A percentile compares a stretch with the other conserved stretches of the same genome.
Conservation (phyloP, 192 early-diverging fungal genomes). For the Chytriomyces sp. region DNA sequence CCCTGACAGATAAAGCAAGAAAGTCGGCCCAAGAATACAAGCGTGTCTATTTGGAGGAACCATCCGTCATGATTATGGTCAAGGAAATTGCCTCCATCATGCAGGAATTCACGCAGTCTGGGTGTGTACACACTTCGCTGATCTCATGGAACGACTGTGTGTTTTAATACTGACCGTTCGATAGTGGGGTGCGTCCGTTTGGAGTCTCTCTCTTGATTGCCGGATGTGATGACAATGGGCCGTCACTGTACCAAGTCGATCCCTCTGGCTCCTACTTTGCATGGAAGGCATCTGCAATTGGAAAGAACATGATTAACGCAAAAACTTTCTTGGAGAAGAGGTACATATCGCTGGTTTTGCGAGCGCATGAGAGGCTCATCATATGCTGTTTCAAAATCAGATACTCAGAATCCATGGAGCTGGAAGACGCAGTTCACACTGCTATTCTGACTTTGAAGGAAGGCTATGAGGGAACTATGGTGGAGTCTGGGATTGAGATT, state of each 20-base stretch:
- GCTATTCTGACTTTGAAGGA: conserved; percentile 99
- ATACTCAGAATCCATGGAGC: conserved; percentile 89
- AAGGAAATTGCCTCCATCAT: conserved; percentile 96
- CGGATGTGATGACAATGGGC: conserved; percentile 90
- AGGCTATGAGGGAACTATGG: conserved; percentile 98
- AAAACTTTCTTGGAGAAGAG: conserved; percentile 99
- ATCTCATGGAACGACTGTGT: neutral
- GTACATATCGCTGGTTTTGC: conserved; percentile 44
- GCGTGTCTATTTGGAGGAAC: conserved; percentile 90
- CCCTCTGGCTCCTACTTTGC: conserved; percentile 98
- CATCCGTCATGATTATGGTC: conserved; percentile 92
- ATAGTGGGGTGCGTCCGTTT: conserved; percentile 97
- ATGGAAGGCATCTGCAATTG: conserved; percentile 99
- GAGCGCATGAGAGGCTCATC: neutral
- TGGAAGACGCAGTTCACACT: conserved; percentile 98
- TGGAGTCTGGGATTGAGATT: conserved; percentile 93
- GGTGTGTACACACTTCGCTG: conserved; percentile 55
- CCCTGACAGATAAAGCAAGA: conserved; percentile 73
- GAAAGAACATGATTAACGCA: conserved; percentile 99
- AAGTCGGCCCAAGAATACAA: conserved; percentile 97
- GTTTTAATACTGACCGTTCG: neutral
- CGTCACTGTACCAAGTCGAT: conserved; percentile 97
- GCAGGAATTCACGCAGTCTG: conserved; percentile 99
- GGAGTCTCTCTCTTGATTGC: conserved; percentile 97
- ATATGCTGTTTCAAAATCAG: conserved; percentile 34